Conservation (phyloP, 768 basidiomycete genomes). For the Mycena galopus region DNA sequence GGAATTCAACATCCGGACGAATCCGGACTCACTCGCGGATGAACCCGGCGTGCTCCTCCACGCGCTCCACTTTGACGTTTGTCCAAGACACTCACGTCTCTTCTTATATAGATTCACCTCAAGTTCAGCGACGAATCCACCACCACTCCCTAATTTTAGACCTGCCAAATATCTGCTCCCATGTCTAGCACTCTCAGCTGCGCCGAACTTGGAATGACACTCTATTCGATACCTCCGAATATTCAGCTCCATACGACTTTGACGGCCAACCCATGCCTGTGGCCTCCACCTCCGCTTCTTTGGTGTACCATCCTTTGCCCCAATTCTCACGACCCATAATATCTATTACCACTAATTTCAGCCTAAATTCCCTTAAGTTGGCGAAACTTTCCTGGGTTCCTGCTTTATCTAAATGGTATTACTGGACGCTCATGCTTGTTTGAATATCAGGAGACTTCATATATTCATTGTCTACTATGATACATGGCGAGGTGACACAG, state of each 20-base stretch:
- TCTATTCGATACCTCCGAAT: background rate
- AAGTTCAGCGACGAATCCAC: too few species aligned
- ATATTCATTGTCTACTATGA: background rate
- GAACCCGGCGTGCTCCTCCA: too few species aligned
- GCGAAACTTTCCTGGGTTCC: background rate
- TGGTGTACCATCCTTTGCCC: background rate
- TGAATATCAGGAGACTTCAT: background rate
- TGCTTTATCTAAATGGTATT: background rate
- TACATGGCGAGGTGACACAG: background rate
- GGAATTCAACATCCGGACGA: too few species aligned
- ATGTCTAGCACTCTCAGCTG: background rate
- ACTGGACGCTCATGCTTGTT: background rate
- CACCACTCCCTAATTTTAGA: background rate
- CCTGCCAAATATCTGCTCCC: background rate
- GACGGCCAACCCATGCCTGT: background rate
- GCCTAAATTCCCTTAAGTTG: background rate
- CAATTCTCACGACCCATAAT: too few species aligned
- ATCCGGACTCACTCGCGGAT: too few species aligned
- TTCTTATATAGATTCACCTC: too few species aligned
- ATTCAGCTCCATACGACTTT: background rate
- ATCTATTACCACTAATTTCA: background rate
- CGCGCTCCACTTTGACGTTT: too few species aligned
- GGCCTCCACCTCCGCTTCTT: too few species aligned
- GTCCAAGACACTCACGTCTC: too few species aligned
- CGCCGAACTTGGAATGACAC: background rate